These are phyloP conservation scores for Thielaviopsis punctulata DNA, from an alignment of 2,329 filamentous ascomycete genomes.

Conservation along the genomic window DNA sequence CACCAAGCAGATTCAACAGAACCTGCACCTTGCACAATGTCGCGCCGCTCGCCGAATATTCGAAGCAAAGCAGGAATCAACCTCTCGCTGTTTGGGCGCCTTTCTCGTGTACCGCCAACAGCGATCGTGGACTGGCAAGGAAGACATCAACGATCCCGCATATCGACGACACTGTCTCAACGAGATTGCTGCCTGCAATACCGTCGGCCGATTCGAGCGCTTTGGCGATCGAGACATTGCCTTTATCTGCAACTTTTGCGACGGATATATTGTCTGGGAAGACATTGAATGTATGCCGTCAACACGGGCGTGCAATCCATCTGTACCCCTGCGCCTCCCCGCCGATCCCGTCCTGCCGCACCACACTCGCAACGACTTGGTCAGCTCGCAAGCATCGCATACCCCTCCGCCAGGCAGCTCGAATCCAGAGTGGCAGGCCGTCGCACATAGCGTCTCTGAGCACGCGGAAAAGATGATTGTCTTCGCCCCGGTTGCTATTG, in stretches of 20 bases:
- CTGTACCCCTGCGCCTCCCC: neutral
- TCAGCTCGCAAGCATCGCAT: neutral
- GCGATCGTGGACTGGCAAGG: constrained; percentile 15
- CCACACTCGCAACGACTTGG: neutral
- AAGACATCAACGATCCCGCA: constrained; percentile 18
- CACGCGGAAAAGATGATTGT: constrained; percentile 33
- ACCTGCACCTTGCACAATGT: constrained; percentile 41
- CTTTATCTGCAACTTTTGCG: constrained; percentile 45
- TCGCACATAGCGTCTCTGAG: constrained; percentile 23
- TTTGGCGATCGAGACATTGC: constrained; percentile 36
- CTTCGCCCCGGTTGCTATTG: constrained; percentile 39
- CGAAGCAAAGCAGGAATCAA: constrained; percentile 30
- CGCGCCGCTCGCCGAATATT: constrained; percentile 39
- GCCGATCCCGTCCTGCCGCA: neutral
- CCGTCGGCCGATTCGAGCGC: constrained; percentile 37
- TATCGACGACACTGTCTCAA: constrained; percentile 25
- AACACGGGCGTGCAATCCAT: constrained; percentile 12
- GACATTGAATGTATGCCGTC: constrained; percentile 37
- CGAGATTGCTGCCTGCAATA: constrained; percentile 33
- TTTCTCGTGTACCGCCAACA: constrained; percentile 36
- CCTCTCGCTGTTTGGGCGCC: constrained; percentile 36
- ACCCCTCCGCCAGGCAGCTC: constrained; percentile 13
- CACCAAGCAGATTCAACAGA: constrained; percentile 29
- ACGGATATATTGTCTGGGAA: constrained; percentile 41
- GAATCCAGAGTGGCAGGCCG: constrained; percentile 34